phyloP scores from a whole-genome alignment of 495 filamentous ascomycete species.

The Hypoxylon perforatum region DNA sequence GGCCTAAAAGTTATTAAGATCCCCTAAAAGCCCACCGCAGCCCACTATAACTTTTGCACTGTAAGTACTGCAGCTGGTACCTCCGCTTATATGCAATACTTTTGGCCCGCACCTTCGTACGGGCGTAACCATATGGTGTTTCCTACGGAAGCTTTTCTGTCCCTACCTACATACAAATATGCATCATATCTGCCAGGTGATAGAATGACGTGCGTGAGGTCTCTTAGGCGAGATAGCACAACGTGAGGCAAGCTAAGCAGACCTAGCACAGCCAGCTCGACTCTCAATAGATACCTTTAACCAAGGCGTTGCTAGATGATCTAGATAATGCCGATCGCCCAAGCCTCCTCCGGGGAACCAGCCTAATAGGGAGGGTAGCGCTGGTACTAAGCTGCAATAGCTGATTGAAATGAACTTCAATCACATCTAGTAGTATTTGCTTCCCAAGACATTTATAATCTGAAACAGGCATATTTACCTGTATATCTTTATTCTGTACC shows the following conservation, averaged over 20 bases:
- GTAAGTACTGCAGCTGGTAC: too few relatives aligned
- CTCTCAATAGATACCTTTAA: too few relatives aligned
- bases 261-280: neutral
- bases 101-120: too few relatives aligned
- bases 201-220: conserved; percentile 18
- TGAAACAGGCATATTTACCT: too few relatives aligned
- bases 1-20: too few relatives aligned
- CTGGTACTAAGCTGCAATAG: neutral
- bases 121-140: conserved; percentile 4
- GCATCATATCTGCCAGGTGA: neutral
- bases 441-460: too few relatives aligned
- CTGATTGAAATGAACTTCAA: neutral
- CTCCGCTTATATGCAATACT: too few relatives aligned
- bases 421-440: too few relatives aligned
- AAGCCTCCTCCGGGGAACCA: neutral
- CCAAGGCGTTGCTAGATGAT: neutral
- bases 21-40: too few relatives aligned
- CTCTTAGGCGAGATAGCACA: conserved; percentile 5
- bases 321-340: neutral
- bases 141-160: neutral
- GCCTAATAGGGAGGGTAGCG: neutral
- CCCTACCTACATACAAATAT: neutral
- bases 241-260: conserved; percentile 1
- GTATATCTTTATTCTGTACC: too few relatives aligned
- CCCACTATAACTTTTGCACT: too few relatives aligned